Evolutionary conservation across 257 asterid genomes (phyloP).

Genomic region (Plantago elongata): DNA sequence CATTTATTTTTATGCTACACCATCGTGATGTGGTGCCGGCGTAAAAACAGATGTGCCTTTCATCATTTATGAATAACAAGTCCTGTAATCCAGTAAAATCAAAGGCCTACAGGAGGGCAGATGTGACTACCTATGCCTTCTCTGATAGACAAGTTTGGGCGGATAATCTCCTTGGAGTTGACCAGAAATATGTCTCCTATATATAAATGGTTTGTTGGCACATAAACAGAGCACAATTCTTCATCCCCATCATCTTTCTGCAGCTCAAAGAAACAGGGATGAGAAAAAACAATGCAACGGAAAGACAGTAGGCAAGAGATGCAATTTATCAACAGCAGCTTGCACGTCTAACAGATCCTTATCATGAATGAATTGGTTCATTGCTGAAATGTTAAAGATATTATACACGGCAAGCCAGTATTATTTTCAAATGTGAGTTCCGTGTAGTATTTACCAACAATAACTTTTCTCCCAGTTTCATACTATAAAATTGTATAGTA

Average conservation of each 20-base stretch:
- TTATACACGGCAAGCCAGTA: neutral
- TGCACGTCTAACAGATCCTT: neutral
- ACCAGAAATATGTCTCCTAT: slow-evolving; percentile 82
- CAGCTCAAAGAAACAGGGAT: slow-evolving; percentile 21
- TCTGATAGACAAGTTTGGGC: slow-evolving; percentile 81
- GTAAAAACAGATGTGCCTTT: too few species aligned
- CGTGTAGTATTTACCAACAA: neutral
- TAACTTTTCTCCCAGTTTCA: neutral
- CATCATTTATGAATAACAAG: too few species aligned
- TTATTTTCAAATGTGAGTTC: neutral
- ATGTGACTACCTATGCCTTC: slow-evolving; percentile 71
- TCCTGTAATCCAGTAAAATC: neutral
- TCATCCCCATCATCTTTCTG: slow-evolving; percentile 82
- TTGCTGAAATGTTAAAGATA: neutral
- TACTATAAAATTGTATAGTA: neutral
- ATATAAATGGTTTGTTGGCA: slow-evolving; percentile 86
- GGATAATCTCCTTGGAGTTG: slow-evolving; percentile 65
- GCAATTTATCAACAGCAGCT: slow-evolving; percentile 2
- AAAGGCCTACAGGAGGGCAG: slow-evolving; percentile 4
- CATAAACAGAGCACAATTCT: slow-evolving; percentile 74
- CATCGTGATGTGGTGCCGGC: too few species aligned
- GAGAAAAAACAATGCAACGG: slow-evolving; percentile 12
- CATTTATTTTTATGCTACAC: neutral
- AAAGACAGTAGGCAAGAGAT: slow-evolving; percentile 5
- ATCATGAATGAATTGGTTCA: neutral